A percentile compares a stretch with the other conserved stretches of the same genome.
phyloP scores from a whole-genome alignment of 2,329 filamentous ascomycete genomes.

The Dryadomyces sulphureus region DNA sequence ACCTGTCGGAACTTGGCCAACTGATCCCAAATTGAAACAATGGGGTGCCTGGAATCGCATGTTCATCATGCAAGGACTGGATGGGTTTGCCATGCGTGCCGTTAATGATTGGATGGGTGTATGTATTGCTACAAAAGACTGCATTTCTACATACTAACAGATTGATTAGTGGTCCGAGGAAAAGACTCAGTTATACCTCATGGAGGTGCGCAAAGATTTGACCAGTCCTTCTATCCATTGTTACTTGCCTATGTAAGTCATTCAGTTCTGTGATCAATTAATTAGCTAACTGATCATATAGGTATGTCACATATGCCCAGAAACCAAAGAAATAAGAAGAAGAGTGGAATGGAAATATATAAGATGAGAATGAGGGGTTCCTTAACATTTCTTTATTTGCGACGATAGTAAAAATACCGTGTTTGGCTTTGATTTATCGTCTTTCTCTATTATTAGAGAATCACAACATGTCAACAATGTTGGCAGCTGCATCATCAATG shows the following conservation, averaged over 20 bases:
- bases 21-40: not conserved
- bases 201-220: not conserved
- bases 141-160: not conserved
- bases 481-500: constrained; percentile 17
- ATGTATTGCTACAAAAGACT: not conserved
- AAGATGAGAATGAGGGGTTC: too few relatives aligned
- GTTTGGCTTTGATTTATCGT: too few relatives aligned
- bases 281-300: too few relatives aligned
- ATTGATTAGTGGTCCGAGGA: not conserved
- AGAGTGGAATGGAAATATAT: too few relatives aligned
- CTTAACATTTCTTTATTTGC: too few relatives aligned
- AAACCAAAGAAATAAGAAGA: too few relatives aligned
- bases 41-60: not conserved
- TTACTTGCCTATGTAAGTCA: not conserved
- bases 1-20: not conserved
- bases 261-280: too few relatives aligned
- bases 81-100: not conserved
- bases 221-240: not conserved
- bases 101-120: not conserved
- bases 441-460: not conserved
- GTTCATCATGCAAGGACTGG: not conserved
- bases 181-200: not conserved
- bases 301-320: too few relatives aligned
- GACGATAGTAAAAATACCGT: too few relatives aligned
- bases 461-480: constrained; percentile 22